A percentile compares a stretch with the other conserved stretches of the same genome.
Evolutionary conservation across 2,329 filamentous ascomycete species (phyloP).

Genomic region (Aphanoascus verrucosus): DNA sequence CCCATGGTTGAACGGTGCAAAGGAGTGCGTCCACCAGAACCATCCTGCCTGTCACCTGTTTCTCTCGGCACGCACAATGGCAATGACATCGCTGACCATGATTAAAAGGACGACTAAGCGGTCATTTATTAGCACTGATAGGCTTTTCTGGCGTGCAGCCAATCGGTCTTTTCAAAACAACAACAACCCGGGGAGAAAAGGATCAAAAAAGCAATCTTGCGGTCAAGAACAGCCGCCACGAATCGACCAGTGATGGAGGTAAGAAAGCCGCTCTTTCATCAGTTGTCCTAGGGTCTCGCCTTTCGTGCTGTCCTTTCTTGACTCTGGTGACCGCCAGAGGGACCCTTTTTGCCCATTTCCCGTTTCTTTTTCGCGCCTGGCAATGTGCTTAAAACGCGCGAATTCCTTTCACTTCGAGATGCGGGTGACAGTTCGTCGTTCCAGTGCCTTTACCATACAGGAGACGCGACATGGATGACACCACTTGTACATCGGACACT

Average conservation of each 20-base stretch:
- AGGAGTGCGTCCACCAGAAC: neutral
- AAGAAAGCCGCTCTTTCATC: slow-evolving; percentile 15
- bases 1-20: neutral
- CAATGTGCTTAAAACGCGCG: slow-evolving; percentile 4
- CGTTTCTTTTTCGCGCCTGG: slow-evolving; percentile 6
- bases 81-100: slow-evolving; percentile 1
- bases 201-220: slow-evolving; percentile 14
- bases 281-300: slow-evolving; percentile 1
- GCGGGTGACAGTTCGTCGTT: slow-evolving; percentile 3
- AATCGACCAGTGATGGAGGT: slow-evolving; percentile 16
- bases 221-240: slow-evolving; percentile 11
- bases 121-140: neutral
- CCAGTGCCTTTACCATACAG: neutral
- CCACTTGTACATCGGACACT: neutral
- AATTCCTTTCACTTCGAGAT: neutral
- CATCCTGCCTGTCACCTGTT: neutral
- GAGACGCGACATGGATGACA: slow-evolving; percentile 4
- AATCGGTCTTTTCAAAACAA: slow-evolving; percentile 2
- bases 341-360: neutral
- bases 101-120: neutral
- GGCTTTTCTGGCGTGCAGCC: slow-evolving; percentile 2
- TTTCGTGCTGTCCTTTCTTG: neutral
- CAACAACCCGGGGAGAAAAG: neutral
- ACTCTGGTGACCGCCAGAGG: slow-evolving; percentile 4
- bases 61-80: neutral